A percentile compares a stretch with the other conserved stretches of the same genome.
Conservation (phyloP, 2,329 filamentous ascomycete genomes). For the Graphilbum fragrans region DNA sequence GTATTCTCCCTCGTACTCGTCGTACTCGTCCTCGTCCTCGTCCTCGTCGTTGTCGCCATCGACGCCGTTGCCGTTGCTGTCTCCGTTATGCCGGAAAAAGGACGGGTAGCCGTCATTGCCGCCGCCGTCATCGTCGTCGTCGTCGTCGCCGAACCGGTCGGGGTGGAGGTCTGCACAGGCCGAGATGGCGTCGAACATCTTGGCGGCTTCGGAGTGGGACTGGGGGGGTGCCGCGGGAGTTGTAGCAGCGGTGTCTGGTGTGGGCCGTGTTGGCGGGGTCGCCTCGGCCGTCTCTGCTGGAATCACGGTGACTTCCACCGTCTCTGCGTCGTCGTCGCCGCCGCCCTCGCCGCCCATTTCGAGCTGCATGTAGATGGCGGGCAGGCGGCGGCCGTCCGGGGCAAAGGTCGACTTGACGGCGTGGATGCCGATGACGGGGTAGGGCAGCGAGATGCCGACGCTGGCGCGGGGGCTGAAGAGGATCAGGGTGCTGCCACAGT, state of each 20-base stretch:
- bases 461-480: conserved; percentile 48
- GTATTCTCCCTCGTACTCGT: conserved; percentile 28
- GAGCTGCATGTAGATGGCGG: conserved; percentile 55
- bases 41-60: conserved; percentile 33
- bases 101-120: conserved; percentile 39
- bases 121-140: conserved; percentile 44
- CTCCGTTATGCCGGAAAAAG: conserved; percentile 40
- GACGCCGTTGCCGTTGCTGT: conserved; percentile 41
- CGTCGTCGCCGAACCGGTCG: conserved; percentile 48
- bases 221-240: conserved; percentile 8
- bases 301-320: conserved; percentile 55
- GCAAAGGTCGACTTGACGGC: conserved; percentile 49
- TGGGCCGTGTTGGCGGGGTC: background rate
- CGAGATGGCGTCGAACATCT: conserved; percentile 58
- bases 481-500: conserved; percentile 37
- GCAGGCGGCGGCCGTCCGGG: conserved; percentile 22
- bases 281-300: conserved; percentile 30
- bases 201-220: conserved; percentile 21
- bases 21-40: conserved; percentile 38
- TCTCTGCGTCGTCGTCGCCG: conserved; percentile 46
- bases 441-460: conserved; percentile 57
- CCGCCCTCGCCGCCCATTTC: conserved; percentile 47
- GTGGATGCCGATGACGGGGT: conserved; percentile 63
- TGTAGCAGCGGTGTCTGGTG: background rate
- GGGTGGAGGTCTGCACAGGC: conserved; percentile 67